Evolutionary conservation across 768 basidiomycete genomes (phyloP), one percentile per base, ranked within the genome.

Genomic region (Cystobasidium tubakii): DNA sequence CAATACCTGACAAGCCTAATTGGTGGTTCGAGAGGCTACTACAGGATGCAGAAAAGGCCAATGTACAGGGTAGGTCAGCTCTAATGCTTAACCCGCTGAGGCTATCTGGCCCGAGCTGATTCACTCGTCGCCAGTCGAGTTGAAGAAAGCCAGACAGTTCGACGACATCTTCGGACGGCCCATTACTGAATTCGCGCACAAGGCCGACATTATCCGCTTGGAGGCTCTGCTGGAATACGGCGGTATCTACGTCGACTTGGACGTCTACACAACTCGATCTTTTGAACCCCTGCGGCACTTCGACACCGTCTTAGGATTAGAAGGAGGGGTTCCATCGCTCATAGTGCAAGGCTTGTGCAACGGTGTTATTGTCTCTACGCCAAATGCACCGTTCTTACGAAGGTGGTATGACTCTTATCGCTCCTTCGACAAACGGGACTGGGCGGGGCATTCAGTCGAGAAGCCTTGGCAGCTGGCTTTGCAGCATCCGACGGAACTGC

Each of bases 401-500:
- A 33, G 76, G 0, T 78, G 77, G 77, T 44, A 77, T 34, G 75
- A 78, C 13, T 50, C 23, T 15, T 78, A 78, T 50, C 70, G 76
- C 13, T 74, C 74, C 0, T 78, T 78, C 43, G 42, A 75, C 70
- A 55, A 75, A 23, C 29, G 10, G 13, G 12, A 7, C 0, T 78
- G 78, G 78, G 78, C 77, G 0, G 29, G 43, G 1, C 76, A 39
- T n/a, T 44, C 39, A n/a, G 50, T 74, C 39, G 50, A n/a, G 33
- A 33, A 50, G 23, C 63, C 66, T 6, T 34, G 69, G 33, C 33
- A 73, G 10, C 74, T 83, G 4, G 82, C 82, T 0, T 77, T 78
- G 31, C 62, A 78, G 21, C 78, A 80, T 57, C 82, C 82, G 15
- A 77, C 75, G 0, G 78, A 79, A 36, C 46, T 83, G 36, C 81